Evolutionary conservation across 768 basidiomycete species (phyloP).

Genomic region (Amanita muscaria): DNA sequence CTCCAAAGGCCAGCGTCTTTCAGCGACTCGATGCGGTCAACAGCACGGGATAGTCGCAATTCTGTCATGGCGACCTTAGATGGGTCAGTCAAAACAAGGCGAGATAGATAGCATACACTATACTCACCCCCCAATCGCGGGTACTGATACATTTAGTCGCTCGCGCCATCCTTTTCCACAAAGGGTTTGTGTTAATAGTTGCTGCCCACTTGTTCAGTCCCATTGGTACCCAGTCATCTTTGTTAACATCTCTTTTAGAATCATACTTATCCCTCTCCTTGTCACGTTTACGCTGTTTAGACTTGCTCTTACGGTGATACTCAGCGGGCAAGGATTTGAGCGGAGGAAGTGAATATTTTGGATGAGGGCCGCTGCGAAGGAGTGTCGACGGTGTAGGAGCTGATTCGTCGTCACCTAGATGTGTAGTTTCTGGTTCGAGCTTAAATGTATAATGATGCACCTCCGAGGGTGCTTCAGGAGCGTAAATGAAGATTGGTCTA

Average conservation of each 20-base stretch:
- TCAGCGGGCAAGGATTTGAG: constrained; percentile 47
- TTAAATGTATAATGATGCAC: constrained; percentile 7
- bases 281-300: constrained; percentile 31
- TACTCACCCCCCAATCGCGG: constrained; percentile 76
- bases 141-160: constrained; percentile 74
- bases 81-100: background rate
- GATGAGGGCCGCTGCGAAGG: constrained; percentile 32
- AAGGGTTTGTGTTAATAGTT: constrained; percentile 66
- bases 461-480: constrained; percentile 14
- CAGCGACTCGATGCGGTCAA: constrained; percentile 78
- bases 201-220: constrained; percentile 70
- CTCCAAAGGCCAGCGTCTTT: constrained; percentile 82
- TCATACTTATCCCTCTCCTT: constrained; percentile 38
- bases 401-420: constrained; percentile 7
- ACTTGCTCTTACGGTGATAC: constrained; percentile 32
- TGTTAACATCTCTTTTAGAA: constrained; percentile 31
- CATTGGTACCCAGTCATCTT: constrained; percentile 56
- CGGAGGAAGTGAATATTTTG: constrained; percentile 46
- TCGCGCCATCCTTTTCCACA: constrained; percentile 58
- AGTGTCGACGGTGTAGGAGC: constrained; percentile 13
- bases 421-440: background rate
- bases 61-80: constrained; percentile 71
- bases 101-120: background rate
- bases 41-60: constrained; percentile 63
- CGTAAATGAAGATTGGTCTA: constrained; percentile 23